A percentile compares a stretch with the other conserved stretches of the same genome.
Evolutionary conservation across 805 yeast genomes (phyloP).

Genomic region (Komagataella mondaviorum): DNA sequence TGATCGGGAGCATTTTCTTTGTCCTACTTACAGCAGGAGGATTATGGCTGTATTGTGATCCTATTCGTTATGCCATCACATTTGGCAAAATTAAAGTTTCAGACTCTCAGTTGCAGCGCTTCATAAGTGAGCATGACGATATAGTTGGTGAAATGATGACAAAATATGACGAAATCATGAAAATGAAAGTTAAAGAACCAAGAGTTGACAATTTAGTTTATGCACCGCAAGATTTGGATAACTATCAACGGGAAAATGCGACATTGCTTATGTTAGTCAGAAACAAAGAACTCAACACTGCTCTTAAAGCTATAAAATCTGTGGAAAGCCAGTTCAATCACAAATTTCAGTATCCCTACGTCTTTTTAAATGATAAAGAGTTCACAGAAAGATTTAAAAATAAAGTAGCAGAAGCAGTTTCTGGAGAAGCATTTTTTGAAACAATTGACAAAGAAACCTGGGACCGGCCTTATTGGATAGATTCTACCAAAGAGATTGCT

Average conservation of each 20-base stretch:
- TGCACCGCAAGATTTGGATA: slow-evolving; percentile 7
- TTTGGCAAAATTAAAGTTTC: not conserved
- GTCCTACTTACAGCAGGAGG: not conserved
- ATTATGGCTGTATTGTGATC: not conserved
- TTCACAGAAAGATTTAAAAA: slow-evolving; percentile 46
- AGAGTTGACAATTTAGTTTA: slow-evolving; percentile 21
- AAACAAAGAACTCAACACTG: slow-evolving; percentile 39
- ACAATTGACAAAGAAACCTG: slow-evolving; percentile 31
- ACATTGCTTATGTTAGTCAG: slow-evolving; percentile 64
- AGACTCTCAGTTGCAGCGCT: not conserved
- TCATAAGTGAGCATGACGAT: not conserved
- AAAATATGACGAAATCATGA: slow-evolving; percentile 22
- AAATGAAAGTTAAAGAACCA: slow-evolving; percentile 31
- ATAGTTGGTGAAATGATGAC: slow-evolving; percentile 24
- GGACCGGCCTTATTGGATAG: slow-evolving; percentile 33
- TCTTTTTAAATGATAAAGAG: slow-evolving; percentile 59
- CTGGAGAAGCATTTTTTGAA: slow-evolving; percentile 35
- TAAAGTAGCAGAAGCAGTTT: slow-evolving; percentile 22
- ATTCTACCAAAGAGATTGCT: slow-evolving; percentile 18
- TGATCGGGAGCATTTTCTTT: too few relatives aligned
- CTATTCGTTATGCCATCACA: not conserved
- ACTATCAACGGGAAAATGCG: slow-evolving; percentile 47
- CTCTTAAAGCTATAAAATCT: slow-evolving; percentile 39
- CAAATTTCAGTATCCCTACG: slow-evolving; percentile 71
- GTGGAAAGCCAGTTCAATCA: slow-evolving; percentile 55